Conservation (phyloP, 2,329 filamentous ascomycete species). For the Curvularia spicifera region DNA sequence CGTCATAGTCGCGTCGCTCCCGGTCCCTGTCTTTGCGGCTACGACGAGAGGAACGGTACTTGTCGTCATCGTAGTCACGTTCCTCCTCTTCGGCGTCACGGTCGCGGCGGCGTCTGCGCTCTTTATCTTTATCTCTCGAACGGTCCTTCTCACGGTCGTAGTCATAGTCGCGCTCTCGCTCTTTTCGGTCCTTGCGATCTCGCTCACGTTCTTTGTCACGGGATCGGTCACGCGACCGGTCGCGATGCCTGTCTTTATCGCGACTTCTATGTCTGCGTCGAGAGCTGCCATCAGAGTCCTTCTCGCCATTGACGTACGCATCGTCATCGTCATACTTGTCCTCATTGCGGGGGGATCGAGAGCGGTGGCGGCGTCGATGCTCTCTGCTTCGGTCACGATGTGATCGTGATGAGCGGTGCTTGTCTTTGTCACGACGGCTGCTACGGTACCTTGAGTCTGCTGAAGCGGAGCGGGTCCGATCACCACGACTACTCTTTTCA, state of each 20-base stretch:
- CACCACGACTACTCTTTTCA: constrained; percentile 59
- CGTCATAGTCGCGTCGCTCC: constrained; percentile 34
- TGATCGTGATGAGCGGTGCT: constrained; percentile 54
- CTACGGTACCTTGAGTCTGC: constrained; percentile 66
- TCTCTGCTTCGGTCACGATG: constrained; percentile 56
- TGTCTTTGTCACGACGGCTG: constrained; percentile 58
- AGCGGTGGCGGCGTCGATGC: constrained; percentile 52
- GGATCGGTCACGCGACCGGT: constrained; percentile 36
- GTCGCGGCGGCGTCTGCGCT: constrained; percentile 60
- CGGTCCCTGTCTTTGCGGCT: constrained; percentile 54
- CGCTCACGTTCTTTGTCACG: constrained; percentile 44
- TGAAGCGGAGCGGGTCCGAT: constrained; percentile 70
- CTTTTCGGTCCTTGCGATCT: constrained; percentile 52
- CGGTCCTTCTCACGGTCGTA: constrained; percentile 44
- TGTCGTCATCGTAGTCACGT: constrained; percentile 48
- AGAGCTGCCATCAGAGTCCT: constrained; percentile 37
- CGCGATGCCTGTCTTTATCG: constrained; percentile 45
- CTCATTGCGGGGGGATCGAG: constrained; percentile 48
- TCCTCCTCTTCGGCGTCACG: constrained; percentile 49
- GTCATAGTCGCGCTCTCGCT: constrained; percentile 59
- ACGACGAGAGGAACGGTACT: constrained; percentile 51
- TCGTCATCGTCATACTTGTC: constrained; percentile 41
- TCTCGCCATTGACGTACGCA: constrained; percentile 37
- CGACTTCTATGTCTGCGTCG: constrained; percentile 49
- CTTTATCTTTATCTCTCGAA: constrained; percentile 45